Evolutionary conservation across 2,329 filamentous ascomycete genomes (phyloP), one percentile per base, ranked within the genome.

Genomic region (Xylaria sp.): DNA sequence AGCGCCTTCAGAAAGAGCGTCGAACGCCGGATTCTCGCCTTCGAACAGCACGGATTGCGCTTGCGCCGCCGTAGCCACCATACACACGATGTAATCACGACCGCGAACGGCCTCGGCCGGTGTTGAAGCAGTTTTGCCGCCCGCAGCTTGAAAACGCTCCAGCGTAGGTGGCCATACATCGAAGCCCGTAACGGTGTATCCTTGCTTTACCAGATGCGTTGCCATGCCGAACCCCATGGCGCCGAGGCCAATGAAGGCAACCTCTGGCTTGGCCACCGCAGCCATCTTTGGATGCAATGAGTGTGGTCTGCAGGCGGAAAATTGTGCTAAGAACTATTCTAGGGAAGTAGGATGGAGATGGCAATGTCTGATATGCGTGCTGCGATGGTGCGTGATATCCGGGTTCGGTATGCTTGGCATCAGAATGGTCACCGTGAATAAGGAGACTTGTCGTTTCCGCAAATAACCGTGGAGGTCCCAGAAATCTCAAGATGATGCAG

Each of bases 141-240:
- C 89, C 0, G 86, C 87, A 3, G 81, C 77, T 43, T 82, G 77
- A 78, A 92, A 92, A 21, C 83, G 84, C 58, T 89, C 84, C 35
- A 92, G 82, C 0, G 89, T 87, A 5, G 89, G 87, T 2, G 79
- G 79, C 78, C 85, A 92, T 42, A 92, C 84, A 71, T 93, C 90
- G 73, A 87, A 92, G 59, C 90, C 90, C 21, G 85, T 88, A 23
- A 92, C 89, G 25, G 78, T 64, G 75, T 89, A 91, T 61, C 88
- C 88, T 66, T 84, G 78, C 68, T 87, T 86, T 70, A 92, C 80
- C 47, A 93, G 84, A 73, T 92, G 84, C 63, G 86, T 90, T 66
- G 90, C 90, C 90, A 93, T 92, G 73, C 90, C 90, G 74, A 92
- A 90, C 73, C 90, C 90, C 90, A 92, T 92, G 76, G 90, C 90